Evolutionary conservation across 2,329 filamentous ascomycete species (phyloP), one percentile per base, ranked within the genome.

Genomic region (Diaporthe sp.): DNA sequence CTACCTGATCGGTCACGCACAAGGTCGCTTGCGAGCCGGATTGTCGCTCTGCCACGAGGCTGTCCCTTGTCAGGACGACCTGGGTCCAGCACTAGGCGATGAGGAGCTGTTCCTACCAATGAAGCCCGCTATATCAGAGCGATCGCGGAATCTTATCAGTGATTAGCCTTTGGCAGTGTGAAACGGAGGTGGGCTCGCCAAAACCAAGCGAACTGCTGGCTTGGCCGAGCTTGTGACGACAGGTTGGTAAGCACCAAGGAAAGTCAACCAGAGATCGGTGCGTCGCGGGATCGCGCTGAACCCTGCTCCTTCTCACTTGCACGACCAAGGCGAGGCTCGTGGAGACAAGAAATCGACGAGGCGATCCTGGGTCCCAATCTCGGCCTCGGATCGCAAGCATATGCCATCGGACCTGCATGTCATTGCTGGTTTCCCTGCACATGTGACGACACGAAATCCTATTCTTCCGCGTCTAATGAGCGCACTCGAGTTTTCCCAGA

Each of bases 161-260:
- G 65, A 53, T 53, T 68, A 68, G 65, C 65, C 65, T 70, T 70
- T 70, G 65, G 17, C 47, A 70, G 65, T 70, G 34, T 70, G 65
- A 70, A 70, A 70, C 65, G 65, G 42, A 70, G 34, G 47, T 70
- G 65, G 65, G 65, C 65, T 55, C 49, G 44, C 49, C 49, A 39
- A 42, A 55, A 31, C 65, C 65, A 70, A 70, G 65, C 65, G 65
- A 70, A 70, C 65, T 70, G 65, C 34, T 70, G 65, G 65, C 65
- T 70, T 70, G 65, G 65, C 65, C 65, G 15, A 55, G 65, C 65
- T 55, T 70, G 65, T 55, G 65, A 70, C 49, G 34, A 55, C 65
- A 70, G 31, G 44, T 49, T 68, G 63, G 44, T 68, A 68, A 37
- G 63, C 63, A 68, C 47, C 63, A 39, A 53, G 31, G 1, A 67